phyloP scores from a whole-genome alignment of 2,329 filamentous ascomycete species.

The Zymoseptoria pseudotritici region DNA sequence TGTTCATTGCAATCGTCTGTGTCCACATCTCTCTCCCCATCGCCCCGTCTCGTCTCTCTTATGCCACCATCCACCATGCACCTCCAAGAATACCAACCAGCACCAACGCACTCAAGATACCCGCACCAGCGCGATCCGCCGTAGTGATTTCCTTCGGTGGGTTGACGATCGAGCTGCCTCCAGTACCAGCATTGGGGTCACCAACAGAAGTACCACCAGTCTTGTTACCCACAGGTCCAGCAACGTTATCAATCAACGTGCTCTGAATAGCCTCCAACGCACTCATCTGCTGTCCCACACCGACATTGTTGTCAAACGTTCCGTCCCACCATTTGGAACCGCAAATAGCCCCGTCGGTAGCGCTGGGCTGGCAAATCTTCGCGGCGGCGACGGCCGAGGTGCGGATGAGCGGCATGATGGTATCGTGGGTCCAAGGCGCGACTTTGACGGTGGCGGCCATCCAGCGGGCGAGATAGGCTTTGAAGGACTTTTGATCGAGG shows the following conservation, averaged over 20 bases:
- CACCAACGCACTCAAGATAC: slow-evolving; percentile 3
- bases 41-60: not conserved
- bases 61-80: slow-evolving; percentile 21
- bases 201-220: slow-evolving; percentile 37
- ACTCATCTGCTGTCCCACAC: slow-evolving; percentile 51
- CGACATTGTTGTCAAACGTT: slow-evolving; percentile 38
- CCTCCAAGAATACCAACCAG: slow-evolving; percentile 15
- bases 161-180: slow-evolving; percentile 8
- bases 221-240: slow-evolving; percentile 37
- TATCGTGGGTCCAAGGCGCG: slow-evolving; percentile 46
- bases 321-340: slow-evolving; percentile 35
- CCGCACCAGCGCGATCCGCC: slow-evolving; percentile 4
- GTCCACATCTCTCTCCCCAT: not conserved
- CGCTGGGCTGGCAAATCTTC: slow-evolving; percentile 34
- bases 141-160: slow-evolving; percentile 13
- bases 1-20: not conserved
- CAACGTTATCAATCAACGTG: slow-evolving; percentile 30
- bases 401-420: slow-evolving; percentile 45
- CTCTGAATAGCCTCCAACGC: slow-evolving; percentile 45
- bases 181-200: slow-evolving; percentile 1
- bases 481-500: slow-evolving; percentile 36
- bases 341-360: slow-evolving; percentile 38
- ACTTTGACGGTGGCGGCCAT: slow-evolving; percentile 49
- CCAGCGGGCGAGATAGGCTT: slow-evolving; percentile 43
- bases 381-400: slow-evolving; percentile 49